A percentile compares a stretch with the other conserved stretches of the same genome.
phyloP scores from a whole-genome alignment of 2,329 filamentous ascomycete species.

The Basipetospora chlamydospora region DNA sequence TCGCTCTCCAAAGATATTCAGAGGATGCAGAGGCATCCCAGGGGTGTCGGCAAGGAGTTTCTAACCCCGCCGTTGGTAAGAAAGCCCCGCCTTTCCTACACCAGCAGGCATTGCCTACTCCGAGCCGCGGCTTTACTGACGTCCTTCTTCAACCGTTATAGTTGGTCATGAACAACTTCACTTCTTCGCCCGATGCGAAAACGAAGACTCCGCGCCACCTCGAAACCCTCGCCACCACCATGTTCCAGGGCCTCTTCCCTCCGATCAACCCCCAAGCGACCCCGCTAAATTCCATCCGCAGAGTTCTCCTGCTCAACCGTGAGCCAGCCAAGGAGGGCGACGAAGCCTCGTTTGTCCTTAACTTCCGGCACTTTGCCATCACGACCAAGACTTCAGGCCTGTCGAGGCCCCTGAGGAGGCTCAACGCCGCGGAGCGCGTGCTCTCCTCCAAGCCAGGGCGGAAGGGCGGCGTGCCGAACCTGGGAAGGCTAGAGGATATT shows the following conservation, averaged over 20 bases:
- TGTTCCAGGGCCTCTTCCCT: conserved; percentile 93
- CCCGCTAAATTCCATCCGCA: conserved; percentile 79
- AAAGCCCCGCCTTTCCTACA: too few relatives aligned
- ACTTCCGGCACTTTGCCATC: conserved; percentile 88
- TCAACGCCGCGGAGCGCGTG: conserved; percentile 76
- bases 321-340: conserved; percentile 43
- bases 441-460: conserved; percentile 43
- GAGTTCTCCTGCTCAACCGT: conserved; percentile 81
- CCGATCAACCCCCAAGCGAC: conserved; percentile 87
- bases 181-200: conserved; percentile 34
- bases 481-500: conserved; percentile 83
- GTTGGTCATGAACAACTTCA: conserved; percentile 98
- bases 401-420: conserved; percentile 65
- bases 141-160: conserved; percentile 21
- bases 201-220: conserved; percentile 79
- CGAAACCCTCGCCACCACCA: conserved; percentile 79
- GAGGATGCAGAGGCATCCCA: conserved; percentile 68
- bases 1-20: conserved; percentile 85
- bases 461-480: conserved; percentile 68
- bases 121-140: too few relatives aligned
- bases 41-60: conserved; percentile 73
- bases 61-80: conserved; percentile 65
- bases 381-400: conserved; percentile 76
- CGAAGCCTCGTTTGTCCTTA: conserved; percentile 64
- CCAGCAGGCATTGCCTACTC: too few relatives aligned